A percentile compares a stretch with the other conserved stretches of the same genome.
Evolutionary conservation across 2,329 filamentous ascomycete genomes (phyloP).

Genomic region (Chrysoporthe cubensis): DNA sequence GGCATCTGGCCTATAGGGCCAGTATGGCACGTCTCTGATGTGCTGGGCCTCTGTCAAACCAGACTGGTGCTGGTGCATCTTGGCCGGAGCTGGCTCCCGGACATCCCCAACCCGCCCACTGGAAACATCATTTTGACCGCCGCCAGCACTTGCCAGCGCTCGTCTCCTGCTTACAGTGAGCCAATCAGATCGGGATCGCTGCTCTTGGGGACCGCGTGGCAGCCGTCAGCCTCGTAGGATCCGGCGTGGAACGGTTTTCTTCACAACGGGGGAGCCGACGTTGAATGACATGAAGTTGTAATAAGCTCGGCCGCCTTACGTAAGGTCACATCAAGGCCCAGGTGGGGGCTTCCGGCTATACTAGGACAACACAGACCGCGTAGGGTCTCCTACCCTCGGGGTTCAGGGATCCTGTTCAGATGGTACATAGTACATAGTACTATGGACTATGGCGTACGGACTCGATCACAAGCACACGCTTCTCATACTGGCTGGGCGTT

Average conservation of each 20-base stretch:
- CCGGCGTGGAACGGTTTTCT: not conserved
- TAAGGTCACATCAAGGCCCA: constrained; percentile 12
- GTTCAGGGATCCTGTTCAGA: too few relatives aligned
- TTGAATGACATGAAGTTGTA: constrained; percentile 51
- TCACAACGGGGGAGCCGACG: constrained; percentile 36
- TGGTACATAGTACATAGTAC: too few relatives aligned
- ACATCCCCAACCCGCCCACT: constrained; percentile 29
- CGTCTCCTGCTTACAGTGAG: not conserved
- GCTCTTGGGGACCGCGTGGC: not conserved
- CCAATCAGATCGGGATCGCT: not conserved
- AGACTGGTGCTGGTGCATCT: constrained; percentile 18
- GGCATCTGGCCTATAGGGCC: not conserved
- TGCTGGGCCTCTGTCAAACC: not conserved
- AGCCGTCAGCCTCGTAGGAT: not conserved
- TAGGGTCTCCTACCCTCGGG: too few relatives aligned
- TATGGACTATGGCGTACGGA: too few relatives aligned
- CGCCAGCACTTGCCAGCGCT: not conserved
- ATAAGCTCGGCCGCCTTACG: constrained; percentile 21
- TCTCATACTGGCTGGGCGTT: not conserved
- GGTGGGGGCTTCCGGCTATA: not conserved
- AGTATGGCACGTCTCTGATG: not conserved
- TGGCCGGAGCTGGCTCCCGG: constrained; percentile 24
- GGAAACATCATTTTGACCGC: not conserved
- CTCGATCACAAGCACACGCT: too few relatives aligned
- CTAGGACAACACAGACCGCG: not conserved